phyloP scores from a whole-genome alignment of 2,329 filamentous ascomycete species.

The Cytospora leucostoma region DNA sequence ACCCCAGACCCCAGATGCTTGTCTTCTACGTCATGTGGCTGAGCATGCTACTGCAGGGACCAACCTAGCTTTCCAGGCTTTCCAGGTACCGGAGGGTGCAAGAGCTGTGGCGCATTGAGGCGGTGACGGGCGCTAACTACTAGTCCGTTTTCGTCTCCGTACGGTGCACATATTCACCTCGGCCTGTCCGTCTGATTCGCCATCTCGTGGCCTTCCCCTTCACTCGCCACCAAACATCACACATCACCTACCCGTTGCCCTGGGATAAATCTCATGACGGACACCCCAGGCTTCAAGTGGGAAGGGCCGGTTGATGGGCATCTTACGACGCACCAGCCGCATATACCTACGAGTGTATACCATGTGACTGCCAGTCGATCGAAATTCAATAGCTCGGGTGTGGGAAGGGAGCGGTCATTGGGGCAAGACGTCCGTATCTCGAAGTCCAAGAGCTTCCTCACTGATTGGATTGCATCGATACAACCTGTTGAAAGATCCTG shows the following conservation, averaged over 20 bases:
- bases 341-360: too few species aligned
- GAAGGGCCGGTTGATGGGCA: too few species aligned
- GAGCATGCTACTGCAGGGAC: neutral
- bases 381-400: too few species aligned
- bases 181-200: neutral
- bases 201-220: neutral
- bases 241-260: neutral
- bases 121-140: conserved; percentile 2
- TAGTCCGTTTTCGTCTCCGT: neutral
- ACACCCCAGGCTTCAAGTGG: neutral
- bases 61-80: too few species aligned
- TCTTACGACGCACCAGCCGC: too few species aligned
- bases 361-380: too few species aligned
- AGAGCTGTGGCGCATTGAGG: conserved; percentile 8
- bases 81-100: neutral
- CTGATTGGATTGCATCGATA: too few species aligned
- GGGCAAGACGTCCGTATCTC: too few species aligned
- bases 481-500: too few species aligned
- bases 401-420: too few species aligned
- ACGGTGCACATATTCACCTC: neutral
- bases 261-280: neutral
- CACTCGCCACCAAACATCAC: neutral
- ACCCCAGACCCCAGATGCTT: too few species aligned
- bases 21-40: neutral
- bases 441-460: too few species aligned